These are phyloP conservation scores for Fusarium sp. DNA, from an alignment of 2,329 filamentous ascomycete genomes.

Conservation along the genomic window DNA sequence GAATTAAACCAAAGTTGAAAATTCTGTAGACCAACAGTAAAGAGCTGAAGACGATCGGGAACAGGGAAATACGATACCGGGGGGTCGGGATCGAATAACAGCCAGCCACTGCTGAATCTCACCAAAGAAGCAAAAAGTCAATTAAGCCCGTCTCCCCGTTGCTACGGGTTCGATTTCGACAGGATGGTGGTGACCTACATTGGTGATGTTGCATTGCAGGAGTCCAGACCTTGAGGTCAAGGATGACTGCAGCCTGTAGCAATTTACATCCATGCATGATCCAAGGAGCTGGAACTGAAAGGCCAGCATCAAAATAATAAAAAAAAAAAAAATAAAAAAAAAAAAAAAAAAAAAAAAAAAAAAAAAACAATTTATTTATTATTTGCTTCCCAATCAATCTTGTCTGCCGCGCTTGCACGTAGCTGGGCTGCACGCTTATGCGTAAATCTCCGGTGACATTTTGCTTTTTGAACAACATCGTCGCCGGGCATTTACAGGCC, in stretches of 20 bases:
- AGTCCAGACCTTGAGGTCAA: background rate
- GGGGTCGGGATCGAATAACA: constrained; percentile 5
- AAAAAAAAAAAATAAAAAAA: background rate
- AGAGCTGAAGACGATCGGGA: constrained; percentile 10
- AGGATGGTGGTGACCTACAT: constrained; percentile 10
- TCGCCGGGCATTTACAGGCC: constrained; percentile 3
- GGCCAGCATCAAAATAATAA: background rate
- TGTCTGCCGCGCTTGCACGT: background rate
- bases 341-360: background rate
- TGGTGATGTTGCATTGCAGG: background rate
- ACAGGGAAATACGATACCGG: constrained; percentile 9
- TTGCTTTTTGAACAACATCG: background rate
- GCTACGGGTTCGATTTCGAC: background rate
- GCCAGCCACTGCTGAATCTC: background rate
- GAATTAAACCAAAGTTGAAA: background rate
- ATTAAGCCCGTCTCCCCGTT: background rate
- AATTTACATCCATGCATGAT: constrained; percentile 14
- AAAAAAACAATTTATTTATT: background rate
- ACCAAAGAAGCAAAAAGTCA: background rate
- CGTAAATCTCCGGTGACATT: background rate
- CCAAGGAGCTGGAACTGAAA: constrained; percentile 2
- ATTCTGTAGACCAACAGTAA: background rate
- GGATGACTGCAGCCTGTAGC: constrained; percentile 17
- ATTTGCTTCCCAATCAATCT: background rate
- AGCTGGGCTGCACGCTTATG: background rate